Conservation (phyloP, 495 filamentous ascomycete genomes). For the Pyronema domesticum region DNA sequence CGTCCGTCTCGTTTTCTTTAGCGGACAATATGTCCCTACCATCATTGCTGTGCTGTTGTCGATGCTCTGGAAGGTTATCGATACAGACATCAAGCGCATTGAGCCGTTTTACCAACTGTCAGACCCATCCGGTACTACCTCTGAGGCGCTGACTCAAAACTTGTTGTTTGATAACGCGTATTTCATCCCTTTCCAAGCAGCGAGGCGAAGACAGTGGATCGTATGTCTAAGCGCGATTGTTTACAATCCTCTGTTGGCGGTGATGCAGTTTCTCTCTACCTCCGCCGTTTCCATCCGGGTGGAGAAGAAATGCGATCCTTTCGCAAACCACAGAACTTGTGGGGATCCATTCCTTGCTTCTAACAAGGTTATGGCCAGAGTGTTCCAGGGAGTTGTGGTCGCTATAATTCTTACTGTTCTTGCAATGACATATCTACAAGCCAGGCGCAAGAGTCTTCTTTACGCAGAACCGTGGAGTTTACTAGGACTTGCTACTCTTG, state of each 20-base stretch:
- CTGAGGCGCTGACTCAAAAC: background rate
- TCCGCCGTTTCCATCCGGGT: background rate
- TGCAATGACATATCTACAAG: background rate
- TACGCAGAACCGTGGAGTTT: background rate
- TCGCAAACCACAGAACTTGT: background rate
- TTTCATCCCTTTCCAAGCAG: background rate
- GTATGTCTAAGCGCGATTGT: background rate
- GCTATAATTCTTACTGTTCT: background rate
- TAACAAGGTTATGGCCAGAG: background rate
- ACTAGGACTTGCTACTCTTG: background rate
- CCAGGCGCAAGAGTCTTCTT: background rate
- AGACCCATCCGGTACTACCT: background rate
- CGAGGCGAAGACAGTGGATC: background rate
- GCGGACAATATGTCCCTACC: slow-evolving; percentile 6
- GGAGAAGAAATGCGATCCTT: background rate
- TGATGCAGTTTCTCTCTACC: background rate
- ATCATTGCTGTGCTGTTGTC: slow-evolving; percentile 2
- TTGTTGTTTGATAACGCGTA: background rate
- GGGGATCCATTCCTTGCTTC: background rate
- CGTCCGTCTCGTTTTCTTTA: background rate
- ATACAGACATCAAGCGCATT: slow-evolving; percentile 8
- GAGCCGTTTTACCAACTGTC: slow-evolving; percentile 10
- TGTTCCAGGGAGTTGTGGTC: background rate
- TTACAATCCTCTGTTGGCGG: background rate
- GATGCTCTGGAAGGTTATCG: slow-evolving; percentile 3